Evolutionary conservation across 495 filamentous ascomycete genomes (phyloP).

Genomic region (Arthonia radiata): DNA sequence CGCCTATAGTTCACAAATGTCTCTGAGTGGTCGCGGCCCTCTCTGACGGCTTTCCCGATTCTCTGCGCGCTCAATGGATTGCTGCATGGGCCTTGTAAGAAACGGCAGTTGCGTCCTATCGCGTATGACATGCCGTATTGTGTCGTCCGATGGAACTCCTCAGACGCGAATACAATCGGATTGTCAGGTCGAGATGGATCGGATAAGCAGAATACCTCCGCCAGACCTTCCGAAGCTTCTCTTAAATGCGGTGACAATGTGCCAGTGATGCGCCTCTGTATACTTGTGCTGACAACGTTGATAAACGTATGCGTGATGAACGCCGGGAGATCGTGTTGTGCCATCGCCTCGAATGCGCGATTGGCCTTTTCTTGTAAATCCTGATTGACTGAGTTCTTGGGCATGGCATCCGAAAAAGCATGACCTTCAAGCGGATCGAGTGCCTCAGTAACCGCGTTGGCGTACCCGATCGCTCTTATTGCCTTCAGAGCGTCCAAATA

Average conservation of each 20-base stretch:
- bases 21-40: slow-evolving; percentile 37
- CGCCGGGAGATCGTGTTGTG: slow-evolving; percentile 40
- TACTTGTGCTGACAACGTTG: slow-evolving; percentile 28
- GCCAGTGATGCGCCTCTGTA: slow-evolving; percentile 30
- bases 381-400: slow-evolving; percentile 23
- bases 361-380: slow-evolving; percentile 31
- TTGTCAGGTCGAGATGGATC: slow-evolving; percentile 51
- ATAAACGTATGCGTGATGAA: slow-evolving; percentile 40
- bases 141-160: slow-evolving; percentile 25
- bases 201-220: slow-evolving; percentile 53
- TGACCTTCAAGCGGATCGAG: slow-evolving; percentile 22
- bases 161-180: slow-evolving; percentile 54
- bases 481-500: slow-evolving; percentile 44
- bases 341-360: slow-evolving; percentile 31
- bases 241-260: slow-evolving; percentile 25
- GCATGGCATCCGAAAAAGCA: slow-evolving; percentile 18
- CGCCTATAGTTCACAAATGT: slow-evolving; percentile 41
- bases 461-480: slow-evolving; percentile 43
- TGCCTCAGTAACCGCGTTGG: slow-evolving; percentile 33
- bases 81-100: slow-evolving; percentile 36
- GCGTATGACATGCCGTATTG: slow-evolving; percentile 34
- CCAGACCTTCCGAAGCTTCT: slow-evolving; percentile 41
- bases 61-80: slow-evolving; percentile 24
- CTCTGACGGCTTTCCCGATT: slow-evolving; percentile 28
- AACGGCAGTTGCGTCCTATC: slow-evolving; percentile 36